phyloP scores from a whole-genome alignment of 2,329 filamentous ascomycete species.

The Paecilomyces sp. region DNA sequence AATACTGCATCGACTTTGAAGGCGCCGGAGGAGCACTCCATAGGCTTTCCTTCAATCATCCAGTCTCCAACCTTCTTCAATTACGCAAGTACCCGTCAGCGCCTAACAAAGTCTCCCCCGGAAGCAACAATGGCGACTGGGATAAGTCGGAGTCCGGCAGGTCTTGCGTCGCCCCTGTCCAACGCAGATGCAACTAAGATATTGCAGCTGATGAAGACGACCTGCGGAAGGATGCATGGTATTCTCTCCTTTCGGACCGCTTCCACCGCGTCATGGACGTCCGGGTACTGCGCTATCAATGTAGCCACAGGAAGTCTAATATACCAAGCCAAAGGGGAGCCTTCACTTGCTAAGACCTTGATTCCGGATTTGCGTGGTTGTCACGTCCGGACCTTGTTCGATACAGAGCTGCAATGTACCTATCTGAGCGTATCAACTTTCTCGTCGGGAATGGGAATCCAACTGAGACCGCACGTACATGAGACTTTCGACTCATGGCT shows the following conservation, averaged over 20 bases:
- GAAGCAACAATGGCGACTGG: conserved; percentile 17
- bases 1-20: conserved; percentile 27
- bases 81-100: conserved; percentile 25
- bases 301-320: conserved; percentile 44
- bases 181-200: conserved; percentile 42
- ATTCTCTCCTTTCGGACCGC: conserved; percentile 44
- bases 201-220: conserved; percentile 45
- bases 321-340: conserved; percentile 44
- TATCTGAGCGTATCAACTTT: conserved; percentile 44
- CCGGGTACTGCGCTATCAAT: conserved; percentile 46
- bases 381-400: conserved; percentile 41
- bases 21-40: conserved; percentile 36
- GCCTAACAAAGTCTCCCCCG: conserved; percentile 24
- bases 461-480: conserved; percentile 41
- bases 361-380: conserved; percentile 45
- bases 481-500: conserved; percentile 48
- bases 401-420: conserved; percentile 37
- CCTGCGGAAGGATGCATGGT: conserved; percentile 46
- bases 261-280: conserved; percentile 38
- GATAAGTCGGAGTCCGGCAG: conserved; percentile 16
- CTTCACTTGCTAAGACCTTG: conserved; percentile 40
- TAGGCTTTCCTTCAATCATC: conserved; percentile 42
- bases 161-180: conserved; percentile 30
- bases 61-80: conserved; percentile 32
- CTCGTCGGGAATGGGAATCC: conserved; percentile 40